Conservation (phyloP, 768 basidiomycete genomes). For the Naganishia antarctica region DNA sequence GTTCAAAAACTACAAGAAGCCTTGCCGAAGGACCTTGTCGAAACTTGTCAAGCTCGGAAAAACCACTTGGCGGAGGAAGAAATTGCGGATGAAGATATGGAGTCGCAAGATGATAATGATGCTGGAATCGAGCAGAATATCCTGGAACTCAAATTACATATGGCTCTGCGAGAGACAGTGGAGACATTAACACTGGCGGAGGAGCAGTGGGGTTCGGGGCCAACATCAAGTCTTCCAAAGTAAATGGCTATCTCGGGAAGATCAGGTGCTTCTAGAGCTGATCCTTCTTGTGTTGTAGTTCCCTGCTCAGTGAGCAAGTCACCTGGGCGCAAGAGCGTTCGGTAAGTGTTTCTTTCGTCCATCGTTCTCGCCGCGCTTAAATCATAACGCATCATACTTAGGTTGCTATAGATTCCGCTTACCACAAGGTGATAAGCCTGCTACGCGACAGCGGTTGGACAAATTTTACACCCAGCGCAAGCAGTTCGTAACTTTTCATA, state of each 20-base stretch:
- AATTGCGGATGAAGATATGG: conserved; percentile 10
- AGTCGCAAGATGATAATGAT: neutral
- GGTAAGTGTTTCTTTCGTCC: conserved; percentile 21
- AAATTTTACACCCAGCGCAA: neutral
- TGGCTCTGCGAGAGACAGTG: conserved; percentile 35
- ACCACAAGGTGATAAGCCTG: conserved; percentile 3
- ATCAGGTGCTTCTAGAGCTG: neutral
- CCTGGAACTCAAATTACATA: conserved; percentile 32
- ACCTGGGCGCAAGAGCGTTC: conserved; percentile 42
- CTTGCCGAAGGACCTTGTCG: conserved; percentile 38
- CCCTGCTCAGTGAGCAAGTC: conserved; percentile 39
- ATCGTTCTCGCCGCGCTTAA: neutral
- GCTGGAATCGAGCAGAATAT: conserved; percentile 26
- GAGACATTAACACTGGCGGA: conserved; percentile 40
- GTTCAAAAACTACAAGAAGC: conserved; percentile 51
- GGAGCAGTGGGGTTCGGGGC: conserved; percentile 34
- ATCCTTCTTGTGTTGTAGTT: neutral
- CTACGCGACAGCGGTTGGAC: conserved; percentile 13
- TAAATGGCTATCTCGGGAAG: neutral
- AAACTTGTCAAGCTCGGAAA: conserved; percentile 22
- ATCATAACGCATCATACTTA: too few species aligned
- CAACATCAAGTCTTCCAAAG: conserved; percentile 9
- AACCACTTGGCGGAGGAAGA: neutral
- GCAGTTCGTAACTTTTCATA: neutral
- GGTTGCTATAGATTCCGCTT: conserved; percentile 17